Percentiles rank a stretch among this genome's conserved stretches.
phyloP scores from a whole-genome alignment of 2,329 filamentous ascomycete genomes.

The Alternaria novae-zelandiae region DNA sequence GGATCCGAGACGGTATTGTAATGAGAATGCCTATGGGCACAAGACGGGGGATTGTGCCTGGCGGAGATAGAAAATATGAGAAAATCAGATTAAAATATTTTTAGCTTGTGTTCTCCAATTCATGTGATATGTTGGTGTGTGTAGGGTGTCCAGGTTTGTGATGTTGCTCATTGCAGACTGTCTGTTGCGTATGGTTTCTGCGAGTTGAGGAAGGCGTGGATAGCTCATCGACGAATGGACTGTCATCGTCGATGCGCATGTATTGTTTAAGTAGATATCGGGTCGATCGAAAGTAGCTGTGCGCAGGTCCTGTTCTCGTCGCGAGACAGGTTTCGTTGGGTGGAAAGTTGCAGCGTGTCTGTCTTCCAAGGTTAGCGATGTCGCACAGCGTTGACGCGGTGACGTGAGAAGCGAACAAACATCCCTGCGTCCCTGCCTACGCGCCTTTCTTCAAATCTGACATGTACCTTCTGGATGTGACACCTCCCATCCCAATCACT shows the following conservation, averaged over 20 bases:
- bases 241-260: not conserved
- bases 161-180: too few relatives aligned
- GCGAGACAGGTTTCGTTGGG: not conserved
- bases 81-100: not conserved
- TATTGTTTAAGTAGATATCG: not conserved
- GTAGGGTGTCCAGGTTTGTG: not conserved
- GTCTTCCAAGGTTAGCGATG: not conserved
- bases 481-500: not conserved
- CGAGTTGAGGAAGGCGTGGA: not conserved
- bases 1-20: not conserved
- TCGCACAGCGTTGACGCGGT: not conserved
- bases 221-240: not conserved
- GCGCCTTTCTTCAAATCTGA: not conserved
- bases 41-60: constrained; percentile 4
- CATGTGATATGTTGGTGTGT: not conserved
- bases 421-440: not conserved
- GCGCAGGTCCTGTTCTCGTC: not conserved
- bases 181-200: not conserved
- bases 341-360: not conserved
- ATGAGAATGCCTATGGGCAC: constrained; percentile 4
- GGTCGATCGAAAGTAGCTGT: not conserved
- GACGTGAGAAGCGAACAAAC: not conserved
- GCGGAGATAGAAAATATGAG: not conserved
- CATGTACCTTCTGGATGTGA: accelerated
- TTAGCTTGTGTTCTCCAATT: not conserved